These are phyloP conservation scores for Gloeopeniophorella convolvens DNA, from an alignment of 768 basidiomycete species.

Conservation along the genomic window DNA sequence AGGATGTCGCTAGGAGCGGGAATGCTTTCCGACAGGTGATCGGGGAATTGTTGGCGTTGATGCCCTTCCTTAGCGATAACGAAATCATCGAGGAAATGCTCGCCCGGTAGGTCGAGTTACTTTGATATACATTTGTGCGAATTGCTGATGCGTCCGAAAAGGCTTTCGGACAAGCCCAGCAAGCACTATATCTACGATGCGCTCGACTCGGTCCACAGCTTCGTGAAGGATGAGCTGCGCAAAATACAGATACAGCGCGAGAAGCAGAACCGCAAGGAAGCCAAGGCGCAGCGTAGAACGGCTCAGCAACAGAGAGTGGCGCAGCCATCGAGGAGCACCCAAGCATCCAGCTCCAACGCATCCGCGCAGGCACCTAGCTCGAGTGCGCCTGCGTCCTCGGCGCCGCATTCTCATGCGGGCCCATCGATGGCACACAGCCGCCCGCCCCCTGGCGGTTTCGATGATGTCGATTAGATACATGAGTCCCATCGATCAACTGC, in stretches of 20 bases:
- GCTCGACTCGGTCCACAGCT: conserved; percentile 40
- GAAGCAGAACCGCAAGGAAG: background rate
- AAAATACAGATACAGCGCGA: conserved; percentile 23
- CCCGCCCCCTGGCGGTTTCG: no score
- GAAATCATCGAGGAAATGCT: conserved; percentile 57
- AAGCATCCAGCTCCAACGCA: background rate
- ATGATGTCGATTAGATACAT: no score
- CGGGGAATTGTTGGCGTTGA: conserved; percentile 38
- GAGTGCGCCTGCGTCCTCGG: no score
- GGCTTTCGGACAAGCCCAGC: conserved; percentile 48
- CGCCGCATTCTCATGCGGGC: no score
- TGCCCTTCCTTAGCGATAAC: conserved; percentile 48
- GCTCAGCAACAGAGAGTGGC: background rate
- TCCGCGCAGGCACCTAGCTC: no score
- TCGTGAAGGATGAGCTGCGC: conserved; percentile 46
- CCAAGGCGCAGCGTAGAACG: background rate
- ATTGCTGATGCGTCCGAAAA: conserved; percentile 21
- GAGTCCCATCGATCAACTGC: no score
- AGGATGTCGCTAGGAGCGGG: conserved; percentile 34
- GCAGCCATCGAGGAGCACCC: background rate
- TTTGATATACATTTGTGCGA: background rate
- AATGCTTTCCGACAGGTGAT: conserved; percentile 37
- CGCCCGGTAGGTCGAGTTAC: conserved; percentile 35
- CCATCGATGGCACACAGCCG: no score
- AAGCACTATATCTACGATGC: conserved; percentile 49